These are phyloP conservation scores for Roridomyces roridus DNA, from an alignment of 768 basidiomycete genomes.

Conservation along the genomic window DNA sequence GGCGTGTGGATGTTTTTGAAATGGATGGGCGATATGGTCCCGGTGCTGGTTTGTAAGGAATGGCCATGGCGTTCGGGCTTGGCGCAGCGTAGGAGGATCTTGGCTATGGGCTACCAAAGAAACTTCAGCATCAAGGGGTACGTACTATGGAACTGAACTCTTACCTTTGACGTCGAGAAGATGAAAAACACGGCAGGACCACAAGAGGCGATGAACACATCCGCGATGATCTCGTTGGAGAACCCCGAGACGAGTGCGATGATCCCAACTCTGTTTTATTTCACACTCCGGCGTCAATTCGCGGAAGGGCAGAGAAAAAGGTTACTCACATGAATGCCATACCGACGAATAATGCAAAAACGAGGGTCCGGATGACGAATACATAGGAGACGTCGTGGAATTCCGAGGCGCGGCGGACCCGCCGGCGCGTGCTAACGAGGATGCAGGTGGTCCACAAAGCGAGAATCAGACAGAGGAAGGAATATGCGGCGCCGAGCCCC, in stretches of 20 bases:
- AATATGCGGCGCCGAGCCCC: constrained; percentile 11
- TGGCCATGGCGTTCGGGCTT: no score
- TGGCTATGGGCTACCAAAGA: no score
- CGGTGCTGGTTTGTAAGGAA: no score
- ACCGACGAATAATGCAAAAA: constrained; percentile 16
- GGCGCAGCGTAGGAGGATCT: no score
- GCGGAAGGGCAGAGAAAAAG: background rate
- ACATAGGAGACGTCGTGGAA: constrained; percentile 47
- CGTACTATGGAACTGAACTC: no score
- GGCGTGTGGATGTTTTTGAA: no score
- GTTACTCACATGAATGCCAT: constrained; percentile 14
- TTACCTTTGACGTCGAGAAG: constrained; percentile 16
- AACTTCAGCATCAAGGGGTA: no score
- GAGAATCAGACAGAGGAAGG: constrained; percentile 5
- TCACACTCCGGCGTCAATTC: background rate
- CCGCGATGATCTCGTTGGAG: constrained; percentile 5
- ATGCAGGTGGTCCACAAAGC: constrained; percentile 5
- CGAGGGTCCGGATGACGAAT: constrained; percentile 12
- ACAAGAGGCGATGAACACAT: constrained; percentile 19
- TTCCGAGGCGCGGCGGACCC: constrained; percentile 14
- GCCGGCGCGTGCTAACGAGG: constrained; percentile 17
- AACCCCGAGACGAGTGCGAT: constrained; percentile 11
- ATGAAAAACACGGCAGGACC: constrained; percentile 20
- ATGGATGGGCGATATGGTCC: no score
- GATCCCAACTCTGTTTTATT: constrained; percentile 8